Evolutionary conservation across 176 grass and related monocot genomes (phyloP).

Genomic region (Triticum aestivum): IWGSC_CS_RefSeq_v2.1 NC_057808.1:318925089-318925588

Average conservation of each 20-base stretch:
- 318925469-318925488: neutral
- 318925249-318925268: neutral
- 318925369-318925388: neutral
- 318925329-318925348: neutral
- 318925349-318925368: neutral
- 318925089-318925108: conserved; percentile 98
- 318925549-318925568: conserved; percentile 82
- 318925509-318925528: conserved; percentile 38
- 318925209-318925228: neutral
- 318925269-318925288: neutral
- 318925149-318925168: conserved; percentile 45
- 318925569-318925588: conserved; percentile 87
- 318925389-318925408: neutral
- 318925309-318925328: neutral
- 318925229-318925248: neutral
- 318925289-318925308: neutral
- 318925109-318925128: conserved; percentile 58
- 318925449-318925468: conserved; percentile 10
- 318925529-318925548: conserved; percentile 94
- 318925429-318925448: conserved; percentile 11
- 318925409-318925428: neutral
- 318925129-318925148: conserved; percentile 45
- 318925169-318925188: conserved; percentile 1
- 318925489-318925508: neutral
- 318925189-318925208: conserved; percentile 17